Percentiles rank a stretch among this genome's conserved stretches.
These are phyloP conservation scores for Tetrahymena malaccensis DNA, from an alignment of 73 alveolate species.

Conservation along the genomic window DNA sequence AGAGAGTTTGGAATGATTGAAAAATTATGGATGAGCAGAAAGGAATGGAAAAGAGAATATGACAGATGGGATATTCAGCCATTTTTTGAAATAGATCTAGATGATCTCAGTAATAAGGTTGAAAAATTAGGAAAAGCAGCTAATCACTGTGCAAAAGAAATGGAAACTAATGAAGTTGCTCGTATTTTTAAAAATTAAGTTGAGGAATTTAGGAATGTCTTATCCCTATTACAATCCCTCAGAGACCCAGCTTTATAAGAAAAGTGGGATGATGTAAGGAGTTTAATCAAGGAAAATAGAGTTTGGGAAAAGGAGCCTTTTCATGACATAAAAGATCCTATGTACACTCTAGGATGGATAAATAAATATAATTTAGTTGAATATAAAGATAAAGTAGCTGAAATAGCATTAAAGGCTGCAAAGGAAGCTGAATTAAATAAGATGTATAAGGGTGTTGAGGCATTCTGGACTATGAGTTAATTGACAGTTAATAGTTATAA, in stretches of 20 bases:
- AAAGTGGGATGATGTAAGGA: constrained; percentile 36
- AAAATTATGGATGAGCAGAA: constrained; percentile 74
- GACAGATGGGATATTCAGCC: constrained; percentile 53
- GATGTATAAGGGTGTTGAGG: constrained; percentile 41
- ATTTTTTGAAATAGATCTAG: constrained; percentile 61
- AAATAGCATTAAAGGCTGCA: constrained; percentile 41
- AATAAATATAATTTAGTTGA: constrained; percentile 10
- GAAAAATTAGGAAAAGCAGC: constrained; percentile 56
- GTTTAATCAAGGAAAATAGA: constrained; percentile 5
- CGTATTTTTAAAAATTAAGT: constrained; percentile 48
- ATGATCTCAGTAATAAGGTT: constrained; percentile 52
- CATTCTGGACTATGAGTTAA: constrained; percentile 26
- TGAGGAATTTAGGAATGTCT: constrained; percentile 58
- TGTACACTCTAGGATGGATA: constrained; percentile 32
- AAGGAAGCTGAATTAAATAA: constrained; percentile 42
- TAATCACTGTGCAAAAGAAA: constrained; percentile 40
- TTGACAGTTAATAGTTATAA: constrained; percentile 32
- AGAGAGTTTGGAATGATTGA: constrained; percentile 55
- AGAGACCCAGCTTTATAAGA: constrained; percentile 43
- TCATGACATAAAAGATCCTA: constrained; percentile 27
- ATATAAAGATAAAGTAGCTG: constrained; percentile 41
- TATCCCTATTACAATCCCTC: constrained; percentile 58
- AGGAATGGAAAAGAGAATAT: constrained; percentile 54
- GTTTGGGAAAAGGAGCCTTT: not conserved
- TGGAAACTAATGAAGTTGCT: constrained; percentile 68